Conservation (phyloP, 2,329 filamentous ascomycete species). For the Cladosporium velox region DNA sequence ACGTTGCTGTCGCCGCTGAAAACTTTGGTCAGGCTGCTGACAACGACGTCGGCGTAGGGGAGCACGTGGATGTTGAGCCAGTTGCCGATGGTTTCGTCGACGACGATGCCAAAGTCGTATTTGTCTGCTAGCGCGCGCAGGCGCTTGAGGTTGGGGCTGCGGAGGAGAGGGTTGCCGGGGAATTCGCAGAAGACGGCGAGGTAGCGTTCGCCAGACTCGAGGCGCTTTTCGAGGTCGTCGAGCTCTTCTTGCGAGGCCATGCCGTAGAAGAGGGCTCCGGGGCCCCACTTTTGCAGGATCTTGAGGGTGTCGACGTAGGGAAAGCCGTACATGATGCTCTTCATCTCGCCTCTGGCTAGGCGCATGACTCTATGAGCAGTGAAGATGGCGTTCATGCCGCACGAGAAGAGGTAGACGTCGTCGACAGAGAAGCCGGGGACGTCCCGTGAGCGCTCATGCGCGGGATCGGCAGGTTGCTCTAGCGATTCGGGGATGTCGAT, state of each 20-base stretch:
- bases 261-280: conserved; percentile 86
- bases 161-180: conserved; percentile 85
- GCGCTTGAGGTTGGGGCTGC: conserved; percentile 79
- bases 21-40: conserved; percentile 93
- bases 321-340: conserved; percentile 93
- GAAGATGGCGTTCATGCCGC: conserved; percentile 95
- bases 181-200: conserved; percentile 92
- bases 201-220: conserved; percentile 72
- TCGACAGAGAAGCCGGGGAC: conserved; percentile 72
- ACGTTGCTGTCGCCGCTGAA: conserved; percentile 98
- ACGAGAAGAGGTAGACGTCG: conserved; percentile 86
- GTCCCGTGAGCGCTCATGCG: conserved; percentile 39
- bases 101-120: conserved; percentile 85
- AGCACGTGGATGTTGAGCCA: conserved; percentile 95
- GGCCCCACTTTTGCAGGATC: conserved; percentile 90
- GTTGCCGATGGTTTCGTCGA: conserved; percentile 96
- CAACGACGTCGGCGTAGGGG: conserved; percentile 84
- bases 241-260: conserved; percentile 75
- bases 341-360: conserved; percentile 61
- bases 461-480: conserved; percentile 42
- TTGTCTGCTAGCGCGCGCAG: conserved; percentile 77
- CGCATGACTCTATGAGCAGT: conserved; percentile 77
- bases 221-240: conserved; percentile 74
- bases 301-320: conserved; percentile 97
- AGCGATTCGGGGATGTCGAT: conserved; percentile 65